Percentiles rank a stretch among this genome's conserved stretches.
Conservation (phyloP, 2,329 filamentous ascomycete genomes). For the Claviceps pazoutovae region DNA sequence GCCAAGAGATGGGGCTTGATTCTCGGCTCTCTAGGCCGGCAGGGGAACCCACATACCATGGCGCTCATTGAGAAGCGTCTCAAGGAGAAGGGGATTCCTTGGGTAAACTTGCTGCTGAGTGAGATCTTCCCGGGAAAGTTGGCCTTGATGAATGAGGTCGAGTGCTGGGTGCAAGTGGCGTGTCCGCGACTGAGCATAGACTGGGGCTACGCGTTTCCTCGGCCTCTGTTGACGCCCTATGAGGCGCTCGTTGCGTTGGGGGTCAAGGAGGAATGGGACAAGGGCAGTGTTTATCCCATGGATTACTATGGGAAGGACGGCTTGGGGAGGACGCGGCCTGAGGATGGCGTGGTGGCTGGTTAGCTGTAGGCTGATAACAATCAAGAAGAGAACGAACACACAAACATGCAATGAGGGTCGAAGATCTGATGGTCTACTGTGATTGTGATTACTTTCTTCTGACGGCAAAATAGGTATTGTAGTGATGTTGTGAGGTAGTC, state of each 20-base stretch:
- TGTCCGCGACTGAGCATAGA: conserved; percentile 96
- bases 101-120: conserved; percentile 72
- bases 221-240: conserved; percentile 82
- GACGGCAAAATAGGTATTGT: not conserved
- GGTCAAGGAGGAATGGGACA: conserved; percentile 59
- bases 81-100: conserved; percentile 57
- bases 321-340: conserved; percentile 59
- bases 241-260: conserved; percentile 87
- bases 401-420: not conserved
- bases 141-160: conserved; percentile 83
- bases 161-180: conserved; percentile 96
- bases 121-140: conserved; percentile 97
- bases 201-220: conserved; percentile 92
- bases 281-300: conserved; percentile 66
- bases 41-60: conserved; percentile 92
- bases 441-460: not conserved
- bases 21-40: conserved; percentile 77
- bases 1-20: conserved; percentile 93
- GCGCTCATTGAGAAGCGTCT: conserved; percentile 70
- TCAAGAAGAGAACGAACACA: not conserved
- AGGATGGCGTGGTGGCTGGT: conserved; percentile 6
- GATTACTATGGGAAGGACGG: conserved; percentile 94
- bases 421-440: not conserved
- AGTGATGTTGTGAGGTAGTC: not conserved
- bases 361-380: not conserved